phyloP scores from a whole-genome alignment of 129 eudicot species.

The Pittosporum tobira region DNA sequence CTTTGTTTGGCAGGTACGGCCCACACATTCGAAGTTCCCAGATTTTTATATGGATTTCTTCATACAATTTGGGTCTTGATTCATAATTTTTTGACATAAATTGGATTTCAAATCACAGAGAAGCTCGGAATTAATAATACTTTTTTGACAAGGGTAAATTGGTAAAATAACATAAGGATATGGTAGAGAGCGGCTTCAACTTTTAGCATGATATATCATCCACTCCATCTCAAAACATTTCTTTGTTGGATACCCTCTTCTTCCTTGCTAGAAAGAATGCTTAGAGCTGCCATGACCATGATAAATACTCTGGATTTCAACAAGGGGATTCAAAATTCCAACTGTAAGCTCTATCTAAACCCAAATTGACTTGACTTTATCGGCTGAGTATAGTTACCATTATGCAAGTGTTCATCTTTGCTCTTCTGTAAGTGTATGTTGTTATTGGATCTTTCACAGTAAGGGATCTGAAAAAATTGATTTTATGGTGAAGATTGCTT shows the following conservation, averaged over 20 bases:
- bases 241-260: neutral
- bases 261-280: neutral
- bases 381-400: neutral
- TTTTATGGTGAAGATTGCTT: neutral
- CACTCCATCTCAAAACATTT: neutral
- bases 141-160: neutral
- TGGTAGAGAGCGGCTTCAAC: slow-evolving; percentile 5
- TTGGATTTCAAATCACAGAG: too few relatives aligned
- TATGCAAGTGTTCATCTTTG: neutral
- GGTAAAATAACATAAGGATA: slow-evolving; percentile 1
- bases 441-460: neutral
- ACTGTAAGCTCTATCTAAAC: neutral
- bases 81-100: too few relatives aligned
- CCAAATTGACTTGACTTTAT: neutral
- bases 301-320: slow-evolving; percentile 21
- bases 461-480: neutral
- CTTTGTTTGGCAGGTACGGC: too few relatives aligned
- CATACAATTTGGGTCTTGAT: too few relatives aligned
- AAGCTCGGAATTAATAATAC: too few relatives aligned
- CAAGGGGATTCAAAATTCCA: slow-evolving; percentile 12
- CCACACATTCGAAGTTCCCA: too few relatives aligned
- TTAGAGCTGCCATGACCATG: slow-evolving; percentile 8
- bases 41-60: too few relatives aligned
- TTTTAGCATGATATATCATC: neutral
- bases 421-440: neutral